Conservation (phyloP, 768 basidiomycete species). For the Pilatotrama ljubarskyi region DNA sequence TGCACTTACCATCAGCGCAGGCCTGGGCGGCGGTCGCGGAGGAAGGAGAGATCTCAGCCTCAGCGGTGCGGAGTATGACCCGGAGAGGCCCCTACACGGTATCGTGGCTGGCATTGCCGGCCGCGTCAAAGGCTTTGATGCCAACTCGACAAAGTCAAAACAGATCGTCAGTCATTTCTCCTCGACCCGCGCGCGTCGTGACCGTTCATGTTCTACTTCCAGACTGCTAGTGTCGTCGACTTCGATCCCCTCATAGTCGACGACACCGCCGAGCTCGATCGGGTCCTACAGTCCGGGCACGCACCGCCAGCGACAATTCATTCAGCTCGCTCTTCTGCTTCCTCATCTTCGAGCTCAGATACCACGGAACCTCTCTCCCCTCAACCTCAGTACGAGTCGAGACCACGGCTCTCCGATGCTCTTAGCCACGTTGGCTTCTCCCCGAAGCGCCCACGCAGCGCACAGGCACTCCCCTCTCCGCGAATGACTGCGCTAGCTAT, state of each 20-base stretch:
- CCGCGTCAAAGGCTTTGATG: conserved; percentile 57
- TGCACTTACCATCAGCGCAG: conserved; percentile 82
- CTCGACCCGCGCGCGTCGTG: neutral
- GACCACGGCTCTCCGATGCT: conserved; percentile 70
- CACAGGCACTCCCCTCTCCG: conserved; percentile 28
- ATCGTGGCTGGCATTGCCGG: conserved; percentile 66
- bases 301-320: conserved; percentile 42
- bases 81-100: conserved; percentile 73
- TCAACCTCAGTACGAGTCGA: conserved; percentile 39
- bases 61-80: conserved; percentile 84
- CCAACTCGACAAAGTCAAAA: conserved; percentile 52
- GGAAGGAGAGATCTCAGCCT: conserved; percentile 56
- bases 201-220: neutral
- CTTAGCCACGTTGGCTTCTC: conserved; percentile 72
- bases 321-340: conserved; percentile 46
- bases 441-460: conserved; percentile 68
- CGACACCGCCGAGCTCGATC: conserved; percentile 61
- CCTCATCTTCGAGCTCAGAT: conserved; percentile 45
- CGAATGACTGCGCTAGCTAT: conserved; percentile 3
- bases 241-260: conserved; percentile 63
- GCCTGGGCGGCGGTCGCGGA: conserved; percentile 57
- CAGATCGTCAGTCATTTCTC: conserved; percentile 41
- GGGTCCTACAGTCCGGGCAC: conserved; percentile 57
- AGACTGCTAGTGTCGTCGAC: conserved; percentile 39
- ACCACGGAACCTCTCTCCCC: conserved; percentile 44